Base-by-base conservation (phyloP, 768 basidiomycete genomes). In the Amanita pseudoporphyria region DNA sequence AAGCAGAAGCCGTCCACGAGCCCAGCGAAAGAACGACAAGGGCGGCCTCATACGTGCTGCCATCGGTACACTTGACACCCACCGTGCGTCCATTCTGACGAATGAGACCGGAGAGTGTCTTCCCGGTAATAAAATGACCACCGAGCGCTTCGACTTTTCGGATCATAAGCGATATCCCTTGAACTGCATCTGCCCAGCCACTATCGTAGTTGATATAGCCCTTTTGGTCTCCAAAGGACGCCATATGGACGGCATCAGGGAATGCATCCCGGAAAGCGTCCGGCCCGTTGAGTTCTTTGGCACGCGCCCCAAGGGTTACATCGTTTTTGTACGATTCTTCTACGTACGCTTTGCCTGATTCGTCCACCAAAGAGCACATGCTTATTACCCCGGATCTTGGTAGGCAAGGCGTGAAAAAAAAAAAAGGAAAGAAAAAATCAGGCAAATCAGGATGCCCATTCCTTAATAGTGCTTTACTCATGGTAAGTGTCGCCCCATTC, bases 101-200 rank as follows among this genome's bases (percentile, higher is more conserved):
- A 53, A 71, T 28, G 12, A 92, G 60, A 6, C 65, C 70, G n/a
- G 60, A 59, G 9, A 84, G 87, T 24, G 71, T 66, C 55, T 78
- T 81, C 2, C 81, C 81, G 0, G 72, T 54, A 3, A 82, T 22
- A 26, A 95, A 64, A 19, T 66, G 71, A 1, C 81, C 90, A 0
- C 82, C 82, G 37, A 81, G 67, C 9, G 68, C 58, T n/a, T 61
- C 58, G 3, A 95, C 80, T 38, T 70, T 75, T 24, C 65, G 59
- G 45, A 83, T 73, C 51, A 87, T 64, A 9, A 73, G 60, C 2
- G 63, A 57, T 7, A 91, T 58, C 3, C 84, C 89, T 58, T 82
- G 76, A 1, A 73, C 70, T 1, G 93, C 89, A 58, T 84, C 72
- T 2, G 79, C 89, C 93, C 93, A 97, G 12, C 93, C 93, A 1